A percentile compares a stretch with the other conserved stretches of the same genome.
These are phyloP conservation scores for Ganoderma boninense DNA, from an alignment of 1,284 basidiomycete species.

Conservation along the genomic window DNA sequence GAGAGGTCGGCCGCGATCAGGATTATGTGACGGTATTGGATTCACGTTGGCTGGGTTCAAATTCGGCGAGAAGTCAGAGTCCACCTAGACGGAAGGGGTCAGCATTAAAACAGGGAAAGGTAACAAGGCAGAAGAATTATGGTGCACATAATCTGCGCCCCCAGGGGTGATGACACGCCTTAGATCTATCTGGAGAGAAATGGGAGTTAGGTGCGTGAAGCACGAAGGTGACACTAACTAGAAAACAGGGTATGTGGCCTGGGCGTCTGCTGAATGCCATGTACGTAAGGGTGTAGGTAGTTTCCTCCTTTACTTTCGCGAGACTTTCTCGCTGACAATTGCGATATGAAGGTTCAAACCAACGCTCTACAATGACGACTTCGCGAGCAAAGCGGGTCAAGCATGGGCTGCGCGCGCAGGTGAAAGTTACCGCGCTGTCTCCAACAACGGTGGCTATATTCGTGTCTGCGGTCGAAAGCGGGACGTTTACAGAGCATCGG, in stretches of 20 bases:
- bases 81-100: background rate
- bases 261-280: too few species aligned
- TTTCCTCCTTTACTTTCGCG: too few species aligned
- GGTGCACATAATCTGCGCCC: too few species aligned
- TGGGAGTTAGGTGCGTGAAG: background rate
- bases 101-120: background rate
- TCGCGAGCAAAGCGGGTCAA: too few species aligned
- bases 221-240: background rate
- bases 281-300: too few species aligned
- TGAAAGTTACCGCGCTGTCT: background rate
- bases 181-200: background rate
- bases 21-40: background rate
- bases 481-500: background rate
- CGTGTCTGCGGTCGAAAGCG: background rate
- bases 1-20: background rate
- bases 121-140: background rate
- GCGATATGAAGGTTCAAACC: too few species aligned
- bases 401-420: too few species aligned
- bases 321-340: too few species aligned
- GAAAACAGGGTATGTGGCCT: too few species aligned
- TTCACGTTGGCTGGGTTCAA: background rate
- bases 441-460: background rate
- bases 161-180: background rate
- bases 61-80: slow-evolving; percentile 5
- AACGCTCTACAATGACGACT: too few species aligned